Base-by-base conservation (phyloP, 1,284 basidiomycete species). In the Tremellales sp. region DNA sequence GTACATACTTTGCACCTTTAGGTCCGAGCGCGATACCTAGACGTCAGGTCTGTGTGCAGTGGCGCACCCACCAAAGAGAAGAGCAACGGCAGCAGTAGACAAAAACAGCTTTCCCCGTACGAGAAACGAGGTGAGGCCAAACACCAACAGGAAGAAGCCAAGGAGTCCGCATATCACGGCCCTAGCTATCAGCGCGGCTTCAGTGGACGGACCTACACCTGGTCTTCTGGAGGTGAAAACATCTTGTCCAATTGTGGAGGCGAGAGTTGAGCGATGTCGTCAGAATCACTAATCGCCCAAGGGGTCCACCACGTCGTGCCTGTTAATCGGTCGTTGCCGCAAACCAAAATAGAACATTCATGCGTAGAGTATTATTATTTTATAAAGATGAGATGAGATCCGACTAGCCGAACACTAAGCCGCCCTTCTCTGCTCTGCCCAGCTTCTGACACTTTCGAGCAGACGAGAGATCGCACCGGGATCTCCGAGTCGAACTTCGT, bases 401-500 rank as follows among this genome's bases (percentile, higher is more conserved):
- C n/a, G n/a, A 31, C 16, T 31, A 31, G 16, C 16, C 10, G 16
- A 10, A 31, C 10, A 31, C 16, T 31, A 31, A 40, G 29, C 34
- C 16, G n/a, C 8, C n/a, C 9, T 21, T 25, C 37, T 22, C 7
- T 13, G 13, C 8, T 39, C 37, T 18, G 37, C 42, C 65, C 65
- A 68, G 2, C 35, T 34, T 28, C 52, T 50, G 18, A 93, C 72
- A 44, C 86, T 84, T 56, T 79, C 81, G 57, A 94, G 68, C 22
- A 94, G 74, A 65, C 87, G 82, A 7, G 84, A 61, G 54, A 92
- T 81, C 74, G 87, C 89, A 35, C 84, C 83, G 34, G 80, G 75
- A 66, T 85, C 86, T 32, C 86, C 87, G 51, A 81, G 79, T 44
- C 86, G 77, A 36, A 95, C 78, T 69, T 94, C 91, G 65, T 92